Conservation (phyloP, 306 rosid genomes). For the Sesbania bispinosa region DNA sequence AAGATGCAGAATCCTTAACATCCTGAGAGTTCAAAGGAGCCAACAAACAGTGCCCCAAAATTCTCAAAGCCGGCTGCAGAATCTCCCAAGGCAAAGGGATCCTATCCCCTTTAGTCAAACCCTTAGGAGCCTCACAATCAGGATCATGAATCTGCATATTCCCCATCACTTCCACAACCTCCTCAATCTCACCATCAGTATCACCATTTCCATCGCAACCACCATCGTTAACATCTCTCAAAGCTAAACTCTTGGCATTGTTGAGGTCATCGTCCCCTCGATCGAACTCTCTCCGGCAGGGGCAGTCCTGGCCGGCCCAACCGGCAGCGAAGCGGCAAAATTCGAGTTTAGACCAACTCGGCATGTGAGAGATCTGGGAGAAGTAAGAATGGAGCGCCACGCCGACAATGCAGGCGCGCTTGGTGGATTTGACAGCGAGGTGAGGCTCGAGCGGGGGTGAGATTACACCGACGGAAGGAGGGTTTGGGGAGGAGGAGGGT, state of each 20-base stretch:
- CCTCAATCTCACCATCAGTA: conserved; percentile 29
- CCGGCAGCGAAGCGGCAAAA: conserved; percentile 60
- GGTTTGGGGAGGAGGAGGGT: not conserved
- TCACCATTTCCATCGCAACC: not conserved
- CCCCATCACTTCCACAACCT: conserved; percentile 40
- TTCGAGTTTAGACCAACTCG: conserved; percentile 87
- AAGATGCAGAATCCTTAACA: conserved; percentile 66
- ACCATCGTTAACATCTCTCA: not conserved
- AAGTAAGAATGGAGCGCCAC: conserved; percentile 73
- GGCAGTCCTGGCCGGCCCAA: conserved; percentile 89
- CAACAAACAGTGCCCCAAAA: conserved; percentile 85
- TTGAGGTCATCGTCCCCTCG: not conserved
- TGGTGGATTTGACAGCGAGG: conserved; percentile 81
- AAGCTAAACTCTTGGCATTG: not conserved
- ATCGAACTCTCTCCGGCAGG: conserved; percentile 56
- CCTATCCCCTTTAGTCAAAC: conserved; percentile 42
- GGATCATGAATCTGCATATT: conserved; percentile 43
- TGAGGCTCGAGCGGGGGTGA: conserved; percentile 83
- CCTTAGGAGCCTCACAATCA: not conserved
- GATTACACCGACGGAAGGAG: conserved; percentile 52
- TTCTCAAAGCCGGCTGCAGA: conserved; percentile 77
- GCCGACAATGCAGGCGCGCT: conserved; percentile 79
- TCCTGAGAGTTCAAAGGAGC: conserved; percentile 78
- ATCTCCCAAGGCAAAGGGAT: conserved; percentile 97
- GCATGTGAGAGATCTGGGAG: conserved; percentile 97